Percentiles rank a stretch among this genome's conserved stretches.
phyloP scores from a whole-genome alignment of 2,329 filamentous ascomycete species.

The Cyphellophora europaea region DNA sequence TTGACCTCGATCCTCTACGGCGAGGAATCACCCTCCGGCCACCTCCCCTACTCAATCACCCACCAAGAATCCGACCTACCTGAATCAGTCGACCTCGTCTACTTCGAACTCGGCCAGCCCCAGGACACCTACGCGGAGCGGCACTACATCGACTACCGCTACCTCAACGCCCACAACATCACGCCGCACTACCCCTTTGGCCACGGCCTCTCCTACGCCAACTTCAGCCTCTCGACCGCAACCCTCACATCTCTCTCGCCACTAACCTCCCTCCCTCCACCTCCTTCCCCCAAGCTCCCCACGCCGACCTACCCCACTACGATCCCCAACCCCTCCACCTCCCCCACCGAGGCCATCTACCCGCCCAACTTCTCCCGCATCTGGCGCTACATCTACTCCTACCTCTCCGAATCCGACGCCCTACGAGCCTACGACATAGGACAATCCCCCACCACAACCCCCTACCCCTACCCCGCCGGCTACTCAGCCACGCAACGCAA shows the following conservation, averaged over 20 bases:
- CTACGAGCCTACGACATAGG: too few species aligned
- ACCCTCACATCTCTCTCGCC: too few species aligned
- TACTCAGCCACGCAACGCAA: too few species aligned
- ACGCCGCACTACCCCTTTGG: conserved; percentile 62
- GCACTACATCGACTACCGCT: conserved; percentile 71
- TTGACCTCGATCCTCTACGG: conserved; percentile 80
- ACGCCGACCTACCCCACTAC: too few species aligned
- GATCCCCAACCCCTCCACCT: too few species aligned
- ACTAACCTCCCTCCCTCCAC: conserved; percentile 58
- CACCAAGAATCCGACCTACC: conserved; percentile 53
- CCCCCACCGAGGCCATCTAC: too few species aligned
- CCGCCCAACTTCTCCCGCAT: too few species aligned
- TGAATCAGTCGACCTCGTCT: conserved; percentile 27
- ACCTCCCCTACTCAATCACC: conserved; percentile 74
- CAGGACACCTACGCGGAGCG: conserved; percentile 70
- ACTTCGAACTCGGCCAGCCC: conserved; percentile 39
- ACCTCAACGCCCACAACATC: conserved; percentile 58
- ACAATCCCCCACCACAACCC: too few species aligned
- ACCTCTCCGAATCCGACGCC: too few species aligned
- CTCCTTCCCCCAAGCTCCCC: conserved; percentile 45
- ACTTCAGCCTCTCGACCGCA: conserved; percentile 66
- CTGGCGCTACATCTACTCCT: too few species aligned
- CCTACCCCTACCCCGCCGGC: too few species aligned
- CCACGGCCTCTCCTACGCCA: conserved; percentile 71
- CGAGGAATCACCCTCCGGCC: conserved; percentile 64